A percentile compares a stretch with the other conserved stretches of the same genome.
phyloP scores from a whole-genome alignment of 2,329 filamentous ascomycete genomes.

The Apiospora hydei region DNA sequence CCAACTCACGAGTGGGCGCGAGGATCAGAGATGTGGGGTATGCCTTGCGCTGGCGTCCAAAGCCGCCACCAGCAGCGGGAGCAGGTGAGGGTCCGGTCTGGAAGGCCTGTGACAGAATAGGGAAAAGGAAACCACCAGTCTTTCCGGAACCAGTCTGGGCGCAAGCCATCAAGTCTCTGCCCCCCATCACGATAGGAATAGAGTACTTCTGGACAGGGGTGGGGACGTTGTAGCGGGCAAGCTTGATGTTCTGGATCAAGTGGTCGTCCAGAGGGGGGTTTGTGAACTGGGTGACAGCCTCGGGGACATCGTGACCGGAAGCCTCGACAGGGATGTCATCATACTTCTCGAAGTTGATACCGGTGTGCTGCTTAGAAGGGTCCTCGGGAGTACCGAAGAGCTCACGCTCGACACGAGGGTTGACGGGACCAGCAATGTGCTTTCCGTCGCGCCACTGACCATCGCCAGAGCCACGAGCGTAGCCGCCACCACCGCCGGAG shows the following conservation, averaged over 20 bases:
- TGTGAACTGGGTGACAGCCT: slow-evolving; percentile 88
- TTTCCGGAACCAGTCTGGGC: slow-evolving; percentile 99
- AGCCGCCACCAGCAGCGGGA: slow-evolving; percentile 71
- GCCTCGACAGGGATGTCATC: slow-evolving; percentile 99
- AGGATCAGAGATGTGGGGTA: slow-evolving; percentile 96
- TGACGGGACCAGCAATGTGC: slow-evolving; percentile 88
- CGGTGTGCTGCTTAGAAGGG: slow-evolving; percentile 92
- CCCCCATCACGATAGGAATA: slow-evolving; percentile 97
- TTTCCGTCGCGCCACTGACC: slow-evolving; percentile 97
- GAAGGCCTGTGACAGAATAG: slow-evolving; percentile 97
- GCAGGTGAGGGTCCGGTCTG: slow-evolving; percentile 80
- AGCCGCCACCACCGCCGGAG: slow-evolving; percentile 55
- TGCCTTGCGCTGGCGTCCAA: slow-evolving; percentile 94
- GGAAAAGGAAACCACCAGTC: slow-evolving; percentile 99
- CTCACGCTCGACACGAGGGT: slow-evolving; percentile 91
- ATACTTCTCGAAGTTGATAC: slow-evolving; percentile 99
- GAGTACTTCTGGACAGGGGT: slow-evolving; percentile 99
- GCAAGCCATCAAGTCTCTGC: slow-evolving; percentile 98
- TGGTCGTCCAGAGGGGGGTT: slow-evolving; percentile 97
- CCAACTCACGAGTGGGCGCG: slow-evolving; percentile 95
- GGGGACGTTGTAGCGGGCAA: slow-evolving; percentile 93
- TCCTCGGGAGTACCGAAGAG: slow-evolving; percentile 93
- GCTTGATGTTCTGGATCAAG: slow-evolving; percentile 88
- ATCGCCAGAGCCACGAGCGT: slow-evolving; percentile 85
- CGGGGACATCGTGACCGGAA: slow-evolving; percentile 90